Percentiles rank a stretch among this genome's conserved stretches.
Evolutionary conservation across 768 basidiomycete species (phyloP).

Genomic region (Kwoniella sp.): DNA sequence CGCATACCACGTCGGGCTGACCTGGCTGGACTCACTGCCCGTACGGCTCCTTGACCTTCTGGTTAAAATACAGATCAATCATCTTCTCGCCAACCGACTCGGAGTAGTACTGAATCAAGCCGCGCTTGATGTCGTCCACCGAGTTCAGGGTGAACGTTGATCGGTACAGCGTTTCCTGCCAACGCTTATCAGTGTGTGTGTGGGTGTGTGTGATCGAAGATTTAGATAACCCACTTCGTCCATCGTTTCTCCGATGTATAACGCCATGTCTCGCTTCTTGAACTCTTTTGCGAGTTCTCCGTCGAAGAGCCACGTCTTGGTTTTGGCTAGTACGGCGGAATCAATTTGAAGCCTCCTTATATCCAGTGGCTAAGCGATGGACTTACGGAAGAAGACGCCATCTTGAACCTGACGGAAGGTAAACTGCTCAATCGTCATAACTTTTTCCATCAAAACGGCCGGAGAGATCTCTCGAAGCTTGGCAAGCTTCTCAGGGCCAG

Average conservation of each 20-base stretch:
- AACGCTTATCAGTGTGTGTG: not conserved
- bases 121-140: constrained; percentile 5
- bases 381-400: constrained; percentile 25
- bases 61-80: constrained; percentile 20
- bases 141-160: constrained; percentile 4
- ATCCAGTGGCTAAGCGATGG: no score
- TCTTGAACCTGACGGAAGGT: constrained; percentile 24
- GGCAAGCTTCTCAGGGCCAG: constrained; percentile 16
- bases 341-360: no score
- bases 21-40: constrained; percentile 9
- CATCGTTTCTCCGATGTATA: constrained; percentile 23
- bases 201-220: not conserved
- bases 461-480: constrained; percentile 19
- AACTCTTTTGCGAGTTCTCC: constrained; percentile 23
- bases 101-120: constrained; percentile 18
- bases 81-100: constrained; percentile 13
- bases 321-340: constrained; percentile 8
- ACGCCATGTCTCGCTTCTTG: constrained; percentile 26
- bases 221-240: constrained; percentile 16
- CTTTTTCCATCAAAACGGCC: constrained; percentile 13
- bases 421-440: constrained; percentile 28
- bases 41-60: constrained; percentile 21
- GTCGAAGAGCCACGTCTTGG: constrained; percentile 13
- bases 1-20: not conserved
- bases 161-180: constrained; percentile 17